Evolutionary conservation across 257 asterid species (phyloP).

Genomic region (Misopates orontium): DNA sequence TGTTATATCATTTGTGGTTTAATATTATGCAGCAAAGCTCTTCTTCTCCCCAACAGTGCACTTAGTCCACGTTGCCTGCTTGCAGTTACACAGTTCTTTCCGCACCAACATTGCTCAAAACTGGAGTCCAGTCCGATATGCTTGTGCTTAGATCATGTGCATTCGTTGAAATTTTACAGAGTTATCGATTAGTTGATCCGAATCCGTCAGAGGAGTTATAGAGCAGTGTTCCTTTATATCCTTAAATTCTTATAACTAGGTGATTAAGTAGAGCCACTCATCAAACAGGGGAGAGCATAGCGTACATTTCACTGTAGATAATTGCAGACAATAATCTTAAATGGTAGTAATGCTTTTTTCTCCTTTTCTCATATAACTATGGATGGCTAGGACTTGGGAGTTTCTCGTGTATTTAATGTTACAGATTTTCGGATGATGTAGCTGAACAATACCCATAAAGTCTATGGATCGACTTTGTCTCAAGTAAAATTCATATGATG

Average conservation of each 20-base stretch:
- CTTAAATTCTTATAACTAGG: not conserved
- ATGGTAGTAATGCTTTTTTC: no score
- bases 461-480: no score
- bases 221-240: not conserved
- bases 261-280: slow-evolving; percentile 24
- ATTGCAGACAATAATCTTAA: no score
- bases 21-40: no score
- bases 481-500: no score
- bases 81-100: slow-evolving; percentile 1
- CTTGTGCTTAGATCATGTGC: not conserved
- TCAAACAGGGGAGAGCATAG: slow-evolving; percentile 17
- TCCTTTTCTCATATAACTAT: no score
- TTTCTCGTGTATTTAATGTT: slow-evolving; percentile 13
- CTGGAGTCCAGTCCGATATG: not conserved
- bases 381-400: no score
- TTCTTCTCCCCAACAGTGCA: not conserved
- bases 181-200: slow-evolving; percentile 3
- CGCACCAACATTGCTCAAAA: not conserved
- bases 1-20: not conserved
- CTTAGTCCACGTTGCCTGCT: not conserved
- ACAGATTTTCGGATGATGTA: slow-evolving; percentile 19
- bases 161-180: not conserved
- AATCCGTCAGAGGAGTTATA: slow-evolving; percentile 11
- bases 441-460: no score
- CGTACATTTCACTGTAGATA: no score